These are phyloP conservation scores for Pichia paraexigua DNA, from an alignment of 805 yeast genomes.

Conservation along the genomic window DNA sequence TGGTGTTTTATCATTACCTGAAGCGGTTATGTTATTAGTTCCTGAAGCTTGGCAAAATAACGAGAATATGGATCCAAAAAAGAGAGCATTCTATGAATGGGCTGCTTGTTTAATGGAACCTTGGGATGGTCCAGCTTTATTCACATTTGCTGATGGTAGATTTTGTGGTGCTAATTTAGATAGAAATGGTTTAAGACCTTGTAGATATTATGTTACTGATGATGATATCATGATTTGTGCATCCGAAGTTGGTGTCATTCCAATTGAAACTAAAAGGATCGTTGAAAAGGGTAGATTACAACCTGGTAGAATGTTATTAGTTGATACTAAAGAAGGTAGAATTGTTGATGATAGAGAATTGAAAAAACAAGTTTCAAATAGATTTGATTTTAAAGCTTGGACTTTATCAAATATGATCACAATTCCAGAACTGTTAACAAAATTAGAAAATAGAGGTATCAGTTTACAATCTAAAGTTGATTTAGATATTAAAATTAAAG, in stretches of 20 bases:
- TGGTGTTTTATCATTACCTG: constrained; percentile 88
- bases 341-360: constrained; percentile 90
- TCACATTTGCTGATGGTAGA: constrained; percentile 94
- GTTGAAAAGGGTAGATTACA: constrained; percentile 88
- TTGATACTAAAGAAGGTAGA: constrained; percentile 87
- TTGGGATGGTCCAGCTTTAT: constrained; percentile 98
- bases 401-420: constrained; percentile 77
- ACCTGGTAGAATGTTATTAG: constrained; percentile 94
- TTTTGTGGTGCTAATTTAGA: constrained; percentile 98
- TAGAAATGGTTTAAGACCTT: constrained; percentile 96
- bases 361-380: constrained; percentile 67
- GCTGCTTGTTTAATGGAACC: constrained; percentile 99
- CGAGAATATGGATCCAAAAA: constrained; percentile 76
- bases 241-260: constrained; percentile 96
- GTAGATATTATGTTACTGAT: constrained; percentile 91
- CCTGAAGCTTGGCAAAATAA: constrained; percentile 99
- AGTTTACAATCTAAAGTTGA: constrained; percentile 22
- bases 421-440: constrained; percentile 63
- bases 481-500: constrained; percentile 45
- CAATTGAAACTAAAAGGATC: constrained; percentile 72
- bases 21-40: constrained; percentile 92
- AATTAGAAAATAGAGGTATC: constrained; percentile 40
- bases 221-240: constrained; percentile 97
- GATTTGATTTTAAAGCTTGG: constrained; percentile 94
- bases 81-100: constrained; percentile 96